Evolutionary conservation across 2,329 filamentous ascomycete species (phyloP).

Genomic region (Epichloe brachyelytri): DNA sequence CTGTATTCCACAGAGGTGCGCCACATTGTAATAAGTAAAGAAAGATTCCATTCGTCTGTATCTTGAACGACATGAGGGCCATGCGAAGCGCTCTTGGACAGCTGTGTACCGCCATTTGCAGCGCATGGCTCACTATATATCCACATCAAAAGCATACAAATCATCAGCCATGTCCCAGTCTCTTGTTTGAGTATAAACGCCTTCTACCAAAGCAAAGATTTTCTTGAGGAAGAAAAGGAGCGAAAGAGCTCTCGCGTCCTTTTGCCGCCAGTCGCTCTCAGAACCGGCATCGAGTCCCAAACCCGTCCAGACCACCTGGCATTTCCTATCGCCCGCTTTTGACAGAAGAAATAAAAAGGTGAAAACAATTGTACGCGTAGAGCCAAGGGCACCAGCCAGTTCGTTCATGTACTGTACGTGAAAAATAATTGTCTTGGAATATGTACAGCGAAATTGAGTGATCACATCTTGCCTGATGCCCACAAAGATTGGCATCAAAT

Average conservation of each 20-base stretch:
- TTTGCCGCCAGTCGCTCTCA: background rate
- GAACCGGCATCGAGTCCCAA: constrained; percentile 6
- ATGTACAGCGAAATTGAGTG: constrained; percentile 19
- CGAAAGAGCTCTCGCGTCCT: background rate
- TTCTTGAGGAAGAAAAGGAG: background rate
- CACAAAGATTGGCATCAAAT: background rate
- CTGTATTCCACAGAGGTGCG: no score
- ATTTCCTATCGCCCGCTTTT: background rate
- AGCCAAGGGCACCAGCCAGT: constrained; percentile 1
- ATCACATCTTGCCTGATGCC: background rate
- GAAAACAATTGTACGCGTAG: background rate
- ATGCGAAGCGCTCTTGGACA: background rate
- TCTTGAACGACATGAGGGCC: background rate
- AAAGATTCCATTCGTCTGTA: background rate
- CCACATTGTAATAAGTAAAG: background rate
- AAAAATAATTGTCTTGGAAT: constrained; percentile 13
- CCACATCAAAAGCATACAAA: constrained; percentile 16
- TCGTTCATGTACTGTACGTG: constrained; percentile 5
- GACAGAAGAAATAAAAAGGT: background rate
- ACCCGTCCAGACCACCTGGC: background rate
- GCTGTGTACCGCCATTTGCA: background rate
- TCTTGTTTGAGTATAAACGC: constrained; percentile 2
- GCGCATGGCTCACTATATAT: constrained; percentile 6
- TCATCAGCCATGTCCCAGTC: constrained; percentile 9
- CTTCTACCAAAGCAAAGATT: background rate